Evolutionary conservation across 202 grass and related monocot genomes (phyloP).

Genomic region (Schoenoplectus tabernaemontani): DNA sequence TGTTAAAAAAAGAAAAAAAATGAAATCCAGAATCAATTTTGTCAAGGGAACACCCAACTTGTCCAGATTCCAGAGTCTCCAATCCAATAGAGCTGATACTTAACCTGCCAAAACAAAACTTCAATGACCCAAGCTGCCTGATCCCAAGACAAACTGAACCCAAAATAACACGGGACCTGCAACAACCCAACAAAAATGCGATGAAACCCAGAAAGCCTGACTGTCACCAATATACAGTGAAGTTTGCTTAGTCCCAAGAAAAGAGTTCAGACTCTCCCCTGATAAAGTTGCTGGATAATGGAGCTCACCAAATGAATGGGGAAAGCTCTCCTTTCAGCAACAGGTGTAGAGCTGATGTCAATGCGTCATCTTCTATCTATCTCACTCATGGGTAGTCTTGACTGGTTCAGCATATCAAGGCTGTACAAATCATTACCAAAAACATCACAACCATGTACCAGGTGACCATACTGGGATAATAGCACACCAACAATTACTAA

Average conservation of each 20-base stretch:
- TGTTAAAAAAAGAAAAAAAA: neutral
- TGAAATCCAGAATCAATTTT: neutral
- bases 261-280: neutral
- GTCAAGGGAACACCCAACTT: neutral
- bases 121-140: neutral
- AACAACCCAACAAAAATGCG: neutral
- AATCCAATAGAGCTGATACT: neutral
- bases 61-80: neutral
- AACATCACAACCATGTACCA: neutral
- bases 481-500: neutral
- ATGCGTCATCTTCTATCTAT: conserved; percentile 3
- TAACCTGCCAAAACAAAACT: neutral
- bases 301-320: neutral
- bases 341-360: neutral
- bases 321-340: neutral
- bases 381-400: neutral
- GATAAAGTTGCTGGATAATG: neutral
- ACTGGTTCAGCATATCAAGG: conserved; percentile 10
- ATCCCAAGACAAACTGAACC: neutral
- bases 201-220: neutral
- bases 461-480: neutral
- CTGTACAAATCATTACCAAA: conserved; percentile 1
- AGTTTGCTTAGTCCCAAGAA: neutral
- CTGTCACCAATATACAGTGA: neutral
- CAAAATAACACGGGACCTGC: neutral